Evolutionary conservation across 805 yeast species (phyloP), one percentile per base, ranked within the genome.

Genomic region (Starmerella stigmatis): DNA sequence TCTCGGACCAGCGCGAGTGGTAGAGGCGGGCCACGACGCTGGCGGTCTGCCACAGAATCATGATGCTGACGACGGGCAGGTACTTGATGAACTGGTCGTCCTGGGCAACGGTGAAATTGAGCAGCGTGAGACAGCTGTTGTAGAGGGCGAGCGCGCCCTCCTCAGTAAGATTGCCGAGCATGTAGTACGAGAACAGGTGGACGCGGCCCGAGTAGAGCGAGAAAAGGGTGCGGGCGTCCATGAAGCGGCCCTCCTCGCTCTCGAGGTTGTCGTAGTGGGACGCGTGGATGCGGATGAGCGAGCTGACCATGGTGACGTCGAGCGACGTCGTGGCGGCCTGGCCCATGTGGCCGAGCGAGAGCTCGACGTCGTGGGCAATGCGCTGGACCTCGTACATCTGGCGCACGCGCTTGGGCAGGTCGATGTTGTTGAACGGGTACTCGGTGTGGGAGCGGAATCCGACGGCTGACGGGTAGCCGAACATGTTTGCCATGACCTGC

Each of bases 401-500:
- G 43, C 75, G 71, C 35, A 89, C 70, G n/a, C 75, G 64, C 15
- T 63, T 59, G 1, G 89, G 83, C 17, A 83, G 64, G 20, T 65
- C 68, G 20, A 61, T 48, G n/a, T 72, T 62, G 26, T 49, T 45
- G 42, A 44, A 49, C 28, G 45, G 32, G 43, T 42, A 49, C 38
- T 44, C 46, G 11, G 70, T 73, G 10, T 74, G 69, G 36, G 81
- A 74, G 1, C 86, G 71, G 58, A 86, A 83, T 48, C 80, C 84
- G 4, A 84, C 88, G 63, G 86, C 86, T 0, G 94, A 86, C 0
- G 97, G 98, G 58, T 82, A 88, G 16, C 98, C 98, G 65, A 86
- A 86, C 10, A 94, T 80, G 2, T 94, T 78, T 3, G 95, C 95
- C 49, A 92, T 79, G 2, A 81, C 75, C 62, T 92, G 97, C 2